A percentile compares a stretch with the other conserved stretches of the same genome.
phyloP scores from a whole-genome alignment of 495 filamentous ascomycete genomes.

The Penicillium crystallinum region DNA sequence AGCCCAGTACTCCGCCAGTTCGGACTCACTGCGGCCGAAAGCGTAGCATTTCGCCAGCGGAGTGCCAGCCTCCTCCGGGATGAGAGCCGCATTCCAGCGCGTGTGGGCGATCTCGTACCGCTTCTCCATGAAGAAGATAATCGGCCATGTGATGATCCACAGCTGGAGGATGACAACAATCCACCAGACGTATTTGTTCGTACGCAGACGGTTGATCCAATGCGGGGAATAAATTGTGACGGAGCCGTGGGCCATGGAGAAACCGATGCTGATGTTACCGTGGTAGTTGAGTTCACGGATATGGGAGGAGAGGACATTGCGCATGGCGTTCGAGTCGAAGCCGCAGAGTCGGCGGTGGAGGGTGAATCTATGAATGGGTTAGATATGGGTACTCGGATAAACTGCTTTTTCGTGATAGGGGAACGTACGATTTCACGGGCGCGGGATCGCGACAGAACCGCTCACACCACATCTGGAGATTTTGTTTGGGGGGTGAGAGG shows the following conservation, averaged over 20 bases:
- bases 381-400: not conserved
- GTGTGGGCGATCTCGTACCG: constrained; percentile 35
- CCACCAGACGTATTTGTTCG: constrained; percentile 35
- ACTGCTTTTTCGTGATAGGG: not conserved
- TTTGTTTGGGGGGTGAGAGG: not conserved
- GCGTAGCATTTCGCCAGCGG: constrained; percentile 21
- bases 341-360: constrained; percentile 32
- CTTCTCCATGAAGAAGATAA: constrained; percentile 39
- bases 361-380: constrained; percentile 27
- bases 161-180: constrained; percentile 37
- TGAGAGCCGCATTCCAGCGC: constrained; percentile 29
- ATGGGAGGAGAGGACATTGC: constrained; percentile 31
- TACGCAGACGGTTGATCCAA: constrained; percentile 40
- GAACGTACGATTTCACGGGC: constrained; percentile 36
- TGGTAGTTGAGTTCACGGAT: constrained; percentile 41
- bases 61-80: constrained; percentile 1
- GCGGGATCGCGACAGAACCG: constrained; percentile 37
- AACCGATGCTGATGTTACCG: constrained; percentile 26
- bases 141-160: constrained; percentile 42
- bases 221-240: constrained; percentile 44
- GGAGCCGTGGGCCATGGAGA: constrained; percentile 19
- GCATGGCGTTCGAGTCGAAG: constrained; percentile 29
- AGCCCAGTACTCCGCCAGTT: constrained; percentile 33
- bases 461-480: constrained; percentile 34
- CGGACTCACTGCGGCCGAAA: constrained; percentile 23